Conservation (phyloP, 1,139 yeast species). For the Scheffersomyces segobiensis region DNA sequence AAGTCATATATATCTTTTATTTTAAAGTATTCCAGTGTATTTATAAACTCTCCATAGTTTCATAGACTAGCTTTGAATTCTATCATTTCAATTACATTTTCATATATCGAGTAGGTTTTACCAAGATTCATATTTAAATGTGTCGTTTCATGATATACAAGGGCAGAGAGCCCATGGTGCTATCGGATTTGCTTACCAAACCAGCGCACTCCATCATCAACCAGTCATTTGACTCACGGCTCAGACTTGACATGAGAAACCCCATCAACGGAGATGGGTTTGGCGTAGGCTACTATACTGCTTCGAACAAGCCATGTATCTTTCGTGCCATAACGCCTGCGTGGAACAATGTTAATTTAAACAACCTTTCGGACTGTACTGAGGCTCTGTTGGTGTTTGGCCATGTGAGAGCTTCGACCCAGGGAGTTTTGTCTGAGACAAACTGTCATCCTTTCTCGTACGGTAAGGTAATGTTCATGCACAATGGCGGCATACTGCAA, state of each 20-base stretch:
- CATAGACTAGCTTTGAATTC: not conserved
- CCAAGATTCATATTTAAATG: slow-evolving; percentile 20
- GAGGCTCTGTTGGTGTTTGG: slow-evolving; percentile 84
- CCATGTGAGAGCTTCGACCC: slow-evolving; percentile 94
- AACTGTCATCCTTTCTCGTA: slow-evolving; percentile 94
- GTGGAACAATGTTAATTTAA: slow-evolving; percentile 92
- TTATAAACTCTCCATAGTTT: too few relatives aligned
- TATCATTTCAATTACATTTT: not conserved
- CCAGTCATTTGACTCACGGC: slow-evolving; percentile 88
- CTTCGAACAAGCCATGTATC: slow-evolving; percentile 65
- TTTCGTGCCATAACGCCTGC: slow-evolving; percentile 97
- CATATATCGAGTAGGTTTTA: not conserved
- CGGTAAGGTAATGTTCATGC: slow-evolving; percentile 92
- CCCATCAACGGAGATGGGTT: slow-evolving; percentile 98
- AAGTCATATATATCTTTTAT: too few relatives aligned
- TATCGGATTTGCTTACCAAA: slow-evolving; percentile 83
- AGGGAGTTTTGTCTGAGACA: slow-evolving; percentile 90
- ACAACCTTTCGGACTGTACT: slow-evolving; percentile 83
- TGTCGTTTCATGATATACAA: slow-evolving; percentile 53
- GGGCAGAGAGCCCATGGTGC: slow-evolving; percentile 71
- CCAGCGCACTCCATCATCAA: slow-evolving; percentile 98
- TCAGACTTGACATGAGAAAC: slow-evolving; percentile 80
- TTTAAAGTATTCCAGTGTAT: too few relatives aligned
- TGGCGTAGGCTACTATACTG: slow-evolving; percentile 90
- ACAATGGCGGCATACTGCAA: slow-evolving; percentile 86